These are phyloP conservation scores for Phytophthora fragariae DNA, from an alignment of 352 stramenopile species.

Conservation along the genomic window DNA sequence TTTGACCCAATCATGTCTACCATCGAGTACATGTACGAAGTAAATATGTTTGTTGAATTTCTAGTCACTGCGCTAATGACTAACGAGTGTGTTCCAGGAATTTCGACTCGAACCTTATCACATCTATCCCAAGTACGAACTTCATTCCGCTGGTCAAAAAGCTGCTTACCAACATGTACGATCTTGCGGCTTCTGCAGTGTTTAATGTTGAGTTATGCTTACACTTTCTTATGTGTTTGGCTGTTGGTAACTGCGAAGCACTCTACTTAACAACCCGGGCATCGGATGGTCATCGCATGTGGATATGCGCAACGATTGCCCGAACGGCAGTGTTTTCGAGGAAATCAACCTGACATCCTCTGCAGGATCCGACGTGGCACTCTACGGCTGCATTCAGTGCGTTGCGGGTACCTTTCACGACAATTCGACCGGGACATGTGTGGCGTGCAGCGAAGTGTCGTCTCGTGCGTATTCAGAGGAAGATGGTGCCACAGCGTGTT, in stretches of 20 bases:
- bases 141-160: slow-evolving; percentile 57
- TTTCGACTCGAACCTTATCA: slow-evolving; percentile 69
- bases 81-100: slow-evolving; percentile 36
- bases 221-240: too few relatives aligned
- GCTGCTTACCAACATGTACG: slow-evolving; percentile 60
- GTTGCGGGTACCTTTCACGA: slow-evolving; percentile 66
- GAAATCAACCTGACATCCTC: slow-evolving; percentile 36
- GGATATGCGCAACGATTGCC: slow-evolving; percentile 50
- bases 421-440: slow-evolving; percentile 49
- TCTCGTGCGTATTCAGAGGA: slow-evolving; percentile 57
- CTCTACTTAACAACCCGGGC: slow-evolving; percentile 59
- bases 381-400: slow-evolving; percentile 75
- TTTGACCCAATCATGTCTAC: slow-evolving; percentile 58
- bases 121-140: slow-evolving; percentile 61
- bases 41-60: neutral
- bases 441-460: slow-evolving; percentile 52
- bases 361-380: slow-evolving; percentile 16
- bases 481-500: slow-evolving; percentile 58
- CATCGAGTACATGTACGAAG: slow-evolving; percentile 61
- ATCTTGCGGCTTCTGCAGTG: neutral
- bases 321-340: slow-evolving; percentile 65
- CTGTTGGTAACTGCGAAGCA: slow-evolving; percentile 47
- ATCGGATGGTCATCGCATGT: slow-evolving; percentile 50
- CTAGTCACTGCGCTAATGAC: neutral
- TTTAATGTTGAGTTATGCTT: neutral